phyloP scores from a whole-genome alignment of 2,329 filamentous ascomycete species.

The Aureobasidium sp. region DNA sequence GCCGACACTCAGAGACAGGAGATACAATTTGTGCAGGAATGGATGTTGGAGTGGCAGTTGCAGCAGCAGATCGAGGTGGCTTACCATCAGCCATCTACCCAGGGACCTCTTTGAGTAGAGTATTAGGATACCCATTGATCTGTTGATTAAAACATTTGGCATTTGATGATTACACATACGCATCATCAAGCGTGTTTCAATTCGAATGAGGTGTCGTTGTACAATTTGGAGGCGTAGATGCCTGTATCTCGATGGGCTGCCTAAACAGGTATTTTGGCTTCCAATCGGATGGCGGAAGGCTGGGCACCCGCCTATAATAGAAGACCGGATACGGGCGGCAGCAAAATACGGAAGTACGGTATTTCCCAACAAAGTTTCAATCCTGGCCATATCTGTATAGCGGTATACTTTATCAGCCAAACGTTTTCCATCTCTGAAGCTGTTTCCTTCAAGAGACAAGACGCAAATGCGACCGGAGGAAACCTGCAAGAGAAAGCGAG shows the following conservation, averaged over 20 bases:
- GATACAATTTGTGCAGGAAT: conserved; percentile 56
- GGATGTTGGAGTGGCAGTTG: conserved; percentile 55
- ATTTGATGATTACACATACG: neutral
- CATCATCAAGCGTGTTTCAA: neutral
- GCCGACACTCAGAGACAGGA: conserved; percentile 53
- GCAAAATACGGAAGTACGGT: neutral
- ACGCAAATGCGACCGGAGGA: neutral
- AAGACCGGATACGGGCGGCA: neutral
- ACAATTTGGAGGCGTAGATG: neutral
- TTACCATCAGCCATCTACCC: neutral
- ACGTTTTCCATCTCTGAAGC: neutral
- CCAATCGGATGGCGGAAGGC: neutral
- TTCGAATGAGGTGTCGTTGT: neutral
- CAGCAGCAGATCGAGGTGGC: conserved; percentile 11
- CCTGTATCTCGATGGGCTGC: neutral
- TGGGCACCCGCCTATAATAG: neutral
- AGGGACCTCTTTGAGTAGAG: neutral
- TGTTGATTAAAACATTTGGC: no score
- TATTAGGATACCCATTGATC: neutral
- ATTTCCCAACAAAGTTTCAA: neutral
- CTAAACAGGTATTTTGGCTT: neutral
- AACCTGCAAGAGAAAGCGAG: neutral
- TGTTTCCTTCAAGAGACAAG: neutral
- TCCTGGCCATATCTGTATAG: neutral
- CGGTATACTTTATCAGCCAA: neutral